A percentile compares a stretch with the other conserved stretches of the same genome.
Conservation (phyloP, 192 early-diverging fungal genomes). For the Rhizoclosmatium globosum region DNA sequence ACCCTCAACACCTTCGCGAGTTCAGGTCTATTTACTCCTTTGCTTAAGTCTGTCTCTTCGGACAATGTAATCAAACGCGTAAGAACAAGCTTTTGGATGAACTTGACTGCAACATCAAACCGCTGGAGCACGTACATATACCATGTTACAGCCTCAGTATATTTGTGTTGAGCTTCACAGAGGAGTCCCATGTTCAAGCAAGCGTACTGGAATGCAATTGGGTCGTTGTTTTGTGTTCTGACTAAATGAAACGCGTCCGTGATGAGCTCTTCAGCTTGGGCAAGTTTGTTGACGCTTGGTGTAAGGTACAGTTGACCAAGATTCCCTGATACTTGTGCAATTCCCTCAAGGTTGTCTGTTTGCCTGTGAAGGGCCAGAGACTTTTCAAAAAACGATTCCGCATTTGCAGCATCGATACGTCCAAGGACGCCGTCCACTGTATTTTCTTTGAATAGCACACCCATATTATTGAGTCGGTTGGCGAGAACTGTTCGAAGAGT, state of each 20-base stretch:
- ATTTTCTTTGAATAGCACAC: no score
- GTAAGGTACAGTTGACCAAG: not conserved
- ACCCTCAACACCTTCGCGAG: constrained; percentile 31
- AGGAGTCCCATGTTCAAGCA: constrained; percentile 37
- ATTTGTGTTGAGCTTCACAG: constrained; percentile 10
- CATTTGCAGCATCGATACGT: constrained; percentile 29
- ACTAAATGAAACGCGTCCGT: constrained; percentile 41
- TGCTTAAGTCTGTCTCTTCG: constrained; percentile 19
- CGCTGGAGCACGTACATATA: no score
- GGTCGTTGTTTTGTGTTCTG: not conserved
- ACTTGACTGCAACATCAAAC: no score
- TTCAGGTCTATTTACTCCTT: constrained; percentile 37
- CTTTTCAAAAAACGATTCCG: constrained; percentile 28
- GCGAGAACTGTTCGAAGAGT: constrained; percentile 31
- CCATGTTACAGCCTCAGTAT: no score
- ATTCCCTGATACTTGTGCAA: constrained; percentile 4
- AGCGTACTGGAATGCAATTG: no score
- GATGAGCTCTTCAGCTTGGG: constrained; percentile 39
- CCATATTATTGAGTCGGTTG: constrained; percentile 38
- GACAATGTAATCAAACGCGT: constrained; percentile 33
- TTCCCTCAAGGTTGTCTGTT: constrained; percentile 40
- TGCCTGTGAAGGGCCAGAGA: constrained; percentile 32
- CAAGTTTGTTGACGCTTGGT: constrained; percentile 17
- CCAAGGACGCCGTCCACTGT: not conserved
- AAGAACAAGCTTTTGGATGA: constrained; percentile 26